phyloP scores from a whole-genome alignment of 2,329 filamentous ascomycete genomes.

The Leptographium radiaticola region DNA sequence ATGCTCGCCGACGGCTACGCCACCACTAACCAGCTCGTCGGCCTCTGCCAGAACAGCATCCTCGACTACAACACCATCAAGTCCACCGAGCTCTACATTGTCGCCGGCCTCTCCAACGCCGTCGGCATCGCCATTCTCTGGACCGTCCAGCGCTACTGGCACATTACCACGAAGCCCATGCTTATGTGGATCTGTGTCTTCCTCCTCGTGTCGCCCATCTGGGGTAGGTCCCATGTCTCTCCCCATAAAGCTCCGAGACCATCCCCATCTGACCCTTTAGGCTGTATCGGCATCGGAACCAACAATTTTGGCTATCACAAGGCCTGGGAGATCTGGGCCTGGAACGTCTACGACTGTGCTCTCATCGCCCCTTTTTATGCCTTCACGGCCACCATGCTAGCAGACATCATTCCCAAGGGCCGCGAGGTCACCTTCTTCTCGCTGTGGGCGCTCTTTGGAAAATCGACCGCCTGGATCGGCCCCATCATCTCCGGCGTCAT shows the following conservation, averaged over 20 bases:
- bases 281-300: constrained; percentile 1
- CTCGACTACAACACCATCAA: constrained; percentile 1
- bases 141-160: constrained; percentile 1
- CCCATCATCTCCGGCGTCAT: constrained; percentile 1
- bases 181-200: not conserved
- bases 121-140: constrained; percentile 1
- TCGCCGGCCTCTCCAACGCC: not conserved
- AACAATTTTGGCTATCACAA: constrained; percentile 2
- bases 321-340: constrained; percentile 1
- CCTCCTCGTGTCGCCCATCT: not conserved
- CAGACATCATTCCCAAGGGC: constrained; percentile 1
- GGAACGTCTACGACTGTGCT: constrained; percentile 2
- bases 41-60: not conserved
- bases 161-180: constrained; percentile 1
- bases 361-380: not conserved
- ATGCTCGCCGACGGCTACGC: constrained; percentile 1
- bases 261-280: not conserved
- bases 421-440: constrained; percentile 1
- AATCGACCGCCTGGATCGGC: constrained; percentile 1
- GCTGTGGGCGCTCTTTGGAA: not conserved
- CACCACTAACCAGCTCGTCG: constrained; percentile 1
- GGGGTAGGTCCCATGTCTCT: not conserved
- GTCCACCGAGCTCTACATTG: constrained; percentile 1
- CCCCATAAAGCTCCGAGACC: not conserved
- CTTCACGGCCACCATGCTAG: constrained; percentile 1